phyloP scores from a whole-genome alignment of 176 grass and related monocot species.

The Juncus effusus region DNA sequence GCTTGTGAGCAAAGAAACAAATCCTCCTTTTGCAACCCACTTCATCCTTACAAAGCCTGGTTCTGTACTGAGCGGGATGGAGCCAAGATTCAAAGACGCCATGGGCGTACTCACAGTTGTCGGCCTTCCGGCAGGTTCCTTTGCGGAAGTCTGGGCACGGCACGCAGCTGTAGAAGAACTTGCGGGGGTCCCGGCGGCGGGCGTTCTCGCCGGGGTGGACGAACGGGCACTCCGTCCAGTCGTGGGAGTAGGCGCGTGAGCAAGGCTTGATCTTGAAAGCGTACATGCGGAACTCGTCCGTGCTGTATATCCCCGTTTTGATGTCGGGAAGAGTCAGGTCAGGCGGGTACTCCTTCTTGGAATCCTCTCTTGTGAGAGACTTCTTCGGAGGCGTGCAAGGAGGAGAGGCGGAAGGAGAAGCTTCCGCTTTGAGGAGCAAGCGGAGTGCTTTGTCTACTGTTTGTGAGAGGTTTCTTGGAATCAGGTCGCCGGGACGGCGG shows the following conservation, averaged over 20 bases:
- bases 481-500: constrained; percentile 46
- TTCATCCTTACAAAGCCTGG: constrained; percentile 73
- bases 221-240: constrained; percentile 99
- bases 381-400: constrained; percentile 44
- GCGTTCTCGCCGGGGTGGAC: constrained; percentile 98
- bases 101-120: constrained; percentile 81
- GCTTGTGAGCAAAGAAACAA: constrained; percentile 89
- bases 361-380: constrained; percentile 31
- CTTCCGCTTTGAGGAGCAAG: constrained; percentile 34
- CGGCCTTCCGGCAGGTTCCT: constrained; percentile 69
- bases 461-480: constrained; percentile 39
- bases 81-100: constrained; percentile 94
- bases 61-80: constrained; percentile 85
- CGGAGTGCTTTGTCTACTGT: constrained; percentile 30
- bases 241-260: constrained; percentile 95
- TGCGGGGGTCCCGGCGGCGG: constrained; percentile 79
- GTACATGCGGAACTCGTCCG: constrained; percentile 96
- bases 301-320: constrained; percentile 81
- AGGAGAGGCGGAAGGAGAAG: constrained; percentile 8
- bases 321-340: constrained; percentile 88
- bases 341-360: constrained; percentile 81
- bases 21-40: constrained; percentile 59
- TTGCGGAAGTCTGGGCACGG: constrained; percentile 96
- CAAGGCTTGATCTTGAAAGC: constrained; percentile 97
- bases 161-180: constrained; percentile 90